A percentile compares a stretch with the other conserved stretches of the same genome.
Evolutionary conservation across 2,329 filamentous ascomycete species (phyloP).

Genomic region (Cladosporium oxysporum): DNA sequence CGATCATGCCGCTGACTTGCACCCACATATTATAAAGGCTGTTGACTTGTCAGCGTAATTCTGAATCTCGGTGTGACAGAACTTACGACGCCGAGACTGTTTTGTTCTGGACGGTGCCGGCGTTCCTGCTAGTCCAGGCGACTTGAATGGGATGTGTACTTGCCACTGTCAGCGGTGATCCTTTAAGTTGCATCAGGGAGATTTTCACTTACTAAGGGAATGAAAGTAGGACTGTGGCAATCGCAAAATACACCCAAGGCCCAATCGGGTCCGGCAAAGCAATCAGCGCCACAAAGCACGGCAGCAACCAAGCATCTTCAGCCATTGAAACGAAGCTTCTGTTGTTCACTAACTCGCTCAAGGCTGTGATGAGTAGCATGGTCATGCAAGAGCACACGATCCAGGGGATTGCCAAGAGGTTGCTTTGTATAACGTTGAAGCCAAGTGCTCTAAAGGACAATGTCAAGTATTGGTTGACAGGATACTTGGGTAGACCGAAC

Average conservation of each 20-base stretch:
- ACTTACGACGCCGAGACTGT: neutral
- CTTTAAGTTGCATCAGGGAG: too few relatives aligned
- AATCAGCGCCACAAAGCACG: neutral
- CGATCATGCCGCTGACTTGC: conserved; percentile 12
- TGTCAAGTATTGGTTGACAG: conserved; percentile 58
- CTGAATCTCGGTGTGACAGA: neutral
- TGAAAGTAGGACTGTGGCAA: neutral
- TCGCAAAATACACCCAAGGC: neutral
- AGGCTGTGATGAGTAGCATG: conserved; percentile 53
- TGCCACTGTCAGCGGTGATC: neutral
- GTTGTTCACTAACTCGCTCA: conserved; percentile 48
- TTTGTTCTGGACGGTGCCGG: neutral
- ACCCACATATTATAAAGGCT: conserved; percentile 10
- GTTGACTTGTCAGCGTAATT: conserved; percentile 49
- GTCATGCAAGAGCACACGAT: conserved; percentile 39
- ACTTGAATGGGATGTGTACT: neutral
- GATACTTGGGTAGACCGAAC: conserved; percentile 55
- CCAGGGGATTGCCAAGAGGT: conserved; percentile 62
- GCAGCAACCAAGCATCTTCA: neutral
- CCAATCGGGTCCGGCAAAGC: neutral
- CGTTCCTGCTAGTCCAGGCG: neutral
- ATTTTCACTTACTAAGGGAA: neutral
- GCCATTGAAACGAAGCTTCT: neutral
- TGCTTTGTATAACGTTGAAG: conserved; percentile 48
- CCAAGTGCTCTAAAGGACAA: conserved; percentile 39